A percentile compares a stretch with the other conserved stretches of the same genome.
Evolutionary conservation across 257 asterid genomes (phyloP).

Genomic region (Lithospermum erythrorhizon): DNA sequence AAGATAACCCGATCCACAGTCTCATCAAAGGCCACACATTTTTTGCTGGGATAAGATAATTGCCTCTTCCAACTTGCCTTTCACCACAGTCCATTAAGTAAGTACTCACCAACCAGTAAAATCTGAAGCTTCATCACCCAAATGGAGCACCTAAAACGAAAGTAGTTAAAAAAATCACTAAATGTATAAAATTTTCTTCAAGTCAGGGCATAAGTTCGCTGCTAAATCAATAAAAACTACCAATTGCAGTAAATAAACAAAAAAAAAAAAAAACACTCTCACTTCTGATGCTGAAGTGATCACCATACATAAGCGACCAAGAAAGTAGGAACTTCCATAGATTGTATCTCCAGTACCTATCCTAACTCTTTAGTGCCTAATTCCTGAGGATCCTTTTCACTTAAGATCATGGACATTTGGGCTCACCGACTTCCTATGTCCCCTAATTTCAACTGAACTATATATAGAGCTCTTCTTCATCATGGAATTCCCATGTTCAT

Average conservation of each 20-base stretch:
- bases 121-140: neutral
- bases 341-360: neutral
- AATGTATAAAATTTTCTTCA: neutral
- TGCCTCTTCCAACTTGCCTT: neutral
- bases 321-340: neutral
- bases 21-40: neutral
- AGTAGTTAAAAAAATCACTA: neutral
- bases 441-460: too few species aligned
- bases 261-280: neutral
- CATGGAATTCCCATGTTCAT: too few species aligned
- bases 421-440: too few species aligned
- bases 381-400: too few species aligned
- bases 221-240: neutral
- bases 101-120: neutral
- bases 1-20: conserved; percentile 2
- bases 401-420: too few species aligned
- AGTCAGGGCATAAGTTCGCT: neutral
- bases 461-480: too few species aligned
- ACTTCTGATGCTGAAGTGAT: neutral
- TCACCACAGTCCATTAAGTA: neutral
- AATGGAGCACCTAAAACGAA: neutral
- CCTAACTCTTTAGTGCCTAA: neutral
- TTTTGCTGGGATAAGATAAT: neutral
- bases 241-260: neutral
- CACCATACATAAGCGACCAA: neutral